These are phyloP conservation scores for Corymbia citriodora DNA, from an alignment of 441 rosid species.

Conservation along the genomic window DNA sequence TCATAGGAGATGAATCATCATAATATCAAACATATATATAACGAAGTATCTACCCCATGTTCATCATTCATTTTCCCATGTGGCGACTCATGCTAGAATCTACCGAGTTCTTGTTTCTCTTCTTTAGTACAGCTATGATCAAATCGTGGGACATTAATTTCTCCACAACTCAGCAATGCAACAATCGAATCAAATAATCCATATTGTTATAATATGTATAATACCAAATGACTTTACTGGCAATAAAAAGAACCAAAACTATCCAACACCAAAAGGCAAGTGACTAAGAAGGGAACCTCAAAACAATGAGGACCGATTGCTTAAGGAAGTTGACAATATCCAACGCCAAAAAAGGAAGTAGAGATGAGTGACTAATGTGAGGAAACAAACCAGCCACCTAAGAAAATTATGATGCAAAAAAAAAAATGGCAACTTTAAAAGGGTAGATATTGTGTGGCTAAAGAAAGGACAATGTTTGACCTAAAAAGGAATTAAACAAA, in stretches of 20 bases:
- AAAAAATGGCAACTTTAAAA: not conserved
- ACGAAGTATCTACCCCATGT: accelerated
- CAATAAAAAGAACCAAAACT: too few species aligned
- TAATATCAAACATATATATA: too few species aligned
- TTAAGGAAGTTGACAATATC: not conserved
- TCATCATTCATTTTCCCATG: too few species aligned
- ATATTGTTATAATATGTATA: not conserved
- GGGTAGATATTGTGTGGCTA: accelerated
- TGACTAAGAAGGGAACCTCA: too few species aligned
- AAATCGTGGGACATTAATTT: not conserved
- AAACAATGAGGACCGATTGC: too few species aligned
- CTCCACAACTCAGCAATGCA: accelerated
- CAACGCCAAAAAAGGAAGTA: not conserved
- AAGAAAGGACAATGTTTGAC: not conserved
- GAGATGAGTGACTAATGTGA: not conserved
- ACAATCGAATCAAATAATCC: not conserved
- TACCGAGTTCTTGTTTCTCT: not conserved
- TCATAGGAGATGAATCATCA: not conserved
- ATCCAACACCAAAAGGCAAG: too few species aligned
- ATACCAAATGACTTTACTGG: too few species aligned
- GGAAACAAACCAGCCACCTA: not conserved
- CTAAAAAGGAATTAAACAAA: not conserved
- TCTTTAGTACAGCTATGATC: not conserved
- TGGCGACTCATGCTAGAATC: not conserved
- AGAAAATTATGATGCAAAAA: not conserved